Evolutionary conservation across 345 rosid genomes (phyloP).

Genomic region (Bruguiera parviflora): DNA sequence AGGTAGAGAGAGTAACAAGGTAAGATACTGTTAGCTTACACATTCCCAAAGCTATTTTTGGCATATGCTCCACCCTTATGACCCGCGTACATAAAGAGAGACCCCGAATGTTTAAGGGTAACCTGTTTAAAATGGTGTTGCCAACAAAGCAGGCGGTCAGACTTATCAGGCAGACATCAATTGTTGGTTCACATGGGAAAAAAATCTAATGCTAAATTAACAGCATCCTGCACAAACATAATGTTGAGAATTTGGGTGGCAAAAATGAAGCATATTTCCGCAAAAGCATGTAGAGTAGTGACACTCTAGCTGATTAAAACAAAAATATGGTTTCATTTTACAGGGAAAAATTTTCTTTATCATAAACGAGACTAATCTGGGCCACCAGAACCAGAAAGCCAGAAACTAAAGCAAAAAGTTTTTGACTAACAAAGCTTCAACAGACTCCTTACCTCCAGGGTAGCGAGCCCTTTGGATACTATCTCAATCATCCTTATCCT

Average conservation of each 20-base stretch:
- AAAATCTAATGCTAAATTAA: neutral
- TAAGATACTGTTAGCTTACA: constrained; percentile 42
- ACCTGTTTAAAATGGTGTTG: constrained; percentile 50
- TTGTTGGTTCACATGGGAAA: neutral
- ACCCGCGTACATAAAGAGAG: constrained; percentile 98
- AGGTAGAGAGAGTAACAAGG: neutral
- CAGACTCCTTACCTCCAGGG: constrained; percentile 62
- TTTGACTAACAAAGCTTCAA: neutral
- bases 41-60: constrained; percentile 94
- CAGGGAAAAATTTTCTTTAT: neutral
- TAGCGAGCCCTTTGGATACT: constrained; percentile 82
- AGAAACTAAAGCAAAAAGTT: neutral
- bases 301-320: no score
- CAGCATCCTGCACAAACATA: neutral
- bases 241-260: no score
- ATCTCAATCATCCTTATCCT: constrained; percentile 85
- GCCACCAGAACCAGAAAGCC: neutral
- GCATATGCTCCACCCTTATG: constrained; percentile 95
- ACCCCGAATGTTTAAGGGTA: constrained; percentile 93
- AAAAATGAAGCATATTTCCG: no score
- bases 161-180: constrained; percentile 4
- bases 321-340: no score
- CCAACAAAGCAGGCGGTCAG: constrained; percentile 14
- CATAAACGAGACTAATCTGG: neutral
- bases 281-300: no score